Evolutionary conservation across 192 early-diverging fungal species (phyloP).

Genomic region (Umbelopsis isabellina): DNA sequence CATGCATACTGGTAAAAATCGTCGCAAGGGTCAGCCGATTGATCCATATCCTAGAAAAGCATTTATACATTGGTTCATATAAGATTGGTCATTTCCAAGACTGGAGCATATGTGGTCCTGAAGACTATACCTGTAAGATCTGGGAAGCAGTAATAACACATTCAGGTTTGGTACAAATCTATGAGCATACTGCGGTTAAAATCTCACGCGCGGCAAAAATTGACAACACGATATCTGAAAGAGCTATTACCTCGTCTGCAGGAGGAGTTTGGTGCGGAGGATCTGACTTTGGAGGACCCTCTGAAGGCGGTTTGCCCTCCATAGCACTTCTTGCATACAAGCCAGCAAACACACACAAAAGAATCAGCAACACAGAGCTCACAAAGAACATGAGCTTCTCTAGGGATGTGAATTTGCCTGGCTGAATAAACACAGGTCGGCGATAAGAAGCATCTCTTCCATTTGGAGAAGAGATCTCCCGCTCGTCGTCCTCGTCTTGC

Average conservation of each 20-base stretch:
- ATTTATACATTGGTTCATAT: neutral
- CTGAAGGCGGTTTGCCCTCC: constrained; percentile 12
- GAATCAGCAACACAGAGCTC: constrained; percentile 26
- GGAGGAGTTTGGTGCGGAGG: constrained; percentile 20
- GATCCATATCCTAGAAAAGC: constrained; percentile 51
- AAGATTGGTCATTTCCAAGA: neutral
- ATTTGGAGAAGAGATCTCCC: constrained; percentile 15
- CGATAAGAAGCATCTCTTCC: constrained; percentile 34
- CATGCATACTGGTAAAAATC: constrained; percentile 72
- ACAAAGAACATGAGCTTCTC: constrained; percentile 37
- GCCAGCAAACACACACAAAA: constrained; percentile 39
- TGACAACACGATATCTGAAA: neutral
- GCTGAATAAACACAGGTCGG: constrained; percentile 32
- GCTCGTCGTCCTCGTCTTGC: constrained; percentile 13
- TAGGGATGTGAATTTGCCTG: constrained; percentile 40
- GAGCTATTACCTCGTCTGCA: constrained; percentile 4
- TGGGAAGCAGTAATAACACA: constrained; percentile 66
- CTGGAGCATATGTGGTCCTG: neutral
- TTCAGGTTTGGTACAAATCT: constrained; percentile 55
- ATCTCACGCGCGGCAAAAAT: too few species aligned
- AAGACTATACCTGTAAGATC: constrained; percentile 45
- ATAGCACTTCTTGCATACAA: constrained; percentile 36
- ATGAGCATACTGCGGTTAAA: too few species aligned
- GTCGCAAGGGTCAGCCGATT: constrained; percentile 61
- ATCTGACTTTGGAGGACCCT: constrained; percentile 11